Evolutionary conservation across 106 monocot genomes (phyloP), one percentile per base, ranked within the genome.

Genomic region (Dioscorea dumetorum): DNA sequence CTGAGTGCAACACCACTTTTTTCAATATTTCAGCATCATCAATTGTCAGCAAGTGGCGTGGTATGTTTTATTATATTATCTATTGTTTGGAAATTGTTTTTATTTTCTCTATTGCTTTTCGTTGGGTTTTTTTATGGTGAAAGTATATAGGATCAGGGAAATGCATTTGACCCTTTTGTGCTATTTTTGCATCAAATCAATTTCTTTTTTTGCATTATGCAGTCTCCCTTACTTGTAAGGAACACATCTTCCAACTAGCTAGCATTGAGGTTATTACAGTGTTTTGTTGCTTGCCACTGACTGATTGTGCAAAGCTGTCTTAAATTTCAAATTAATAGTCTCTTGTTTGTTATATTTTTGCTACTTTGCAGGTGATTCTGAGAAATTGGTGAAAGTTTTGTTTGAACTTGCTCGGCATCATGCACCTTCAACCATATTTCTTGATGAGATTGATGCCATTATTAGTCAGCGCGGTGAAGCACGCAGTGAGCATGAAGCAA

Each of bases 41-140:
- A 70, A 85, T 99, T 73, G 99, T 99, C 75, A 99, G 99, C 77
- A 99, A 99, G 76, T 99, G 99, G 99, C 92, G 99, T 22, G 99
- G 99, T 99, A 83, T 83, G 80, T 54, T 12, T 28, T 8, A 60
- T 15, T 22, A 32, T 23, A 35, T 22, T 61, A 19, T 51, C 24
- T 63, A 18, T 23, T 21, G 50, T 19, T 57, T 41, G 58, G 33
- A 62, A 2, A 76, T 89, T 92, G 92, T 75, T 41, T 41, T 41
- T 41, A 41, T 41, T 41, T 41, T 41, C 41, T 6, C 0, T 10
- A 41, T 41, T 41, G 6, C 6, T 34, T 7, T 34, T 34, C 7
- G 34, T 34, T 34, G 3, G 34, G n/a, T n/a, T n/a, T 34, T 34
- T 34, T 3, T 3, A 3, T 4, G 34, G 4, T 4, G 3, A 34